Base-by-base conservation (phyloP, 1,284 basidiomycete genomes). In the Cutaneotrichosporon mucoides region DNA sequence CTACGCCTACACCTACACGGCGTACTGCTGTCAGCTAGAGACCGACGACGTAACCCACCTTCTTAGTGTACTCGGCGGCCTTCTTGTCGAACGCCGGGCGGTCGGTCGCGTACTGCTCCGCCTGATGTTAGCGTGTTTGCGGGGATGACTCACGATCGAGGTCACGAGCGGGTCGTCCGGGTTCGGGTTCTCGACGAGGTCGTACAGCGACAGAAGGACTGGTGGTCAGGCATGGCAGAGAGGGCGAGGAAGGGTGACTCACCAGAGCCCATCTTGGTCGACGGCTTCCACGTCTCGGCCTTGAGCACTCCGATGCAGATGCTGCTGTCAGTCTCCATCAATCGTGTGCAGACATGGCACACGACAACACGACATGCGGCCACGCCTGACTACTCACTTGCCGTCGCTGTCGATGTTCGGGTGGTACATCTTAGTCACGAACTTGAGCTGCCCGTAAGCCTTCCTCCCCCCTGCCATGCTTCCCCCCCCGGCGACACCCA, bases 141-240 rank as follows among this genome's bases (percentile, higher is more conserved):
- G 38, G 5, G 6, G 3, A 3, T 7, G 6, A 63, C 75, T 69
- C 49, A 78, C 77, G 37, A 78, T 78, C 6, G 76, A 76, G 0
- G 77, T 64, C 9, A 76, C 90, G 66, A 92, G 91, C 0, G 91
- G 92, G 76, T 94, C 91, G 69, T 94, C 91, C 6, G 89, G 84
- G 73, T 89, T 90, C 8, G 91, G 91, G 68, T 89, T 88, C 71
- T 90, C 90, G 58, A 94, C 73, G 72, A 94, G 91, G 72, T 93
- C 89, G 72, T 88, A 86, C 62, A 94, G 85, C 44, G 87, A 85
- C 33, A 82, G 78, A 36, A 94, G 81, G 5, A 94, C 91, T 93
- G n/a, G n/a, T n/a, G n/a, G n/a, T n/a, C n/a, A n/a, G n/a, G n/a
- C n/a, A n/a, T n/a, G n/a, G n/a, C n/a, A n/a, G n/a, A n/a, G n/a